Conservation (phyloP, 805 yeast genomes). For the Dipodascus albidus region DNA sequence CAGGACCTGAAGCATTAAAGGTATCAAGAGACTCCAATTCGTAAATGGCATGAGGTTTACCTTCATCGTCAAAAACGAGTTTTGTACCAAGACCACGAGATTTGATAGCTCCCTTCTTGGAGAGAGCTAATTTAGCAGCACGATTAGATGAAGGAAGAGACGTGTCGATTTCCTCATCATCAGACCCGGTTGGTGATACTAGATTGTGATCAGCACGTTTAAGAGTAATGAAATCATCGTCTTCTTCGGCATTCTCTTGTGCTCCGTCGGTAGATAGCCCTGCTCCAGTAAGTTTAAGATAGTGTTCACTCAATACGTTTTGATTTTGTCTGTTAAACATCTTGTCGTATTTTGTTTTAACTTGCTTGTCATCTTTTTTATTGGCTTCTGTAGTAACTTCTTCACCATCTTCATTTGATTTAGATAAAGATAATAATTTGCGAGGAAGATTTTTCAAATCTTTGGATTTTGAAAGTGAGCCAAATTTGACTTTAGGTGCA, state of each 20-base stretch:
- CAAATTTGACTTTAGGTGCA: slow-evolving; percentile 82
- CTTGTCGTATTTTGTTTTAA: slow-evolving; percentile 81
- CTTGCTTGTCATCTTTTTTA: slow-evolving; percentile 30
- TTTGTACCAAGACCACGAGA: slow-evolving; percentile 63
- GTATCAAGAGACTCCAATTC: slow-evolving; percentile 87
- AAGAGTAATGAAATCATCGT: slow-evolving; percentile 68
- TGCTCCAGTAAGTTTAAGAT: slow-evolving; percentile 53
- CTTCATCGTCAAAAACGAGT: slow-evolving; percentile 86
- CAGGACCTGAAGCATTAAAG: slow-evolving; percentile 61
- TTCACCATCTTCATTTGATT: slow-evolving; percentile 35
- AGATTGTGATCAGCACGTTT: slow-evolving; percentile 69
- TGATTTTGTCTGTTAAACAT: slow-evolving; percentile 95
- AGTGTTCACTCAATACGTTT: slow-evolving; percentile 82
- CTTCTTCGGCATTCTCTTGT: slow-evolving; percentile 34
- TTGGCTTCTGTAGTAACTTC: slow-evolving; percentile 47
- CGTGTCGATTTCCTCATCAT: slow-evolving; percentile 35
- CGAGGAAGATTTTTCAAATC: slow-evolving; percentile 76
- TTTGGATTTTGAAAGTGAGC: slow-evolving; percentile 38
- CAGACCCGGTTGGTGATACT: neutral
- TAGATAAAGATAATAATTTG: slow-evolving; percentile 45
- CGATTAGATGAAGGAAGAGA: slow-evolving; percentile 74
- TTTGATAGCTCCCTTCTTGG: slow-evolving; percentile 63
- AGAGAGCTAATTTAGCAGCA: slow-evolving; percentile 71
- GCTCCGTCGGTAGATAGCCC: too few relatives aligned
- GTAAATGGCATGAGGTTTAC: slow-evolving; percentile 80